phyloP scores from a whole-genome alignment of 208 protist species.

The Wallacemonas sp. region DNA sequence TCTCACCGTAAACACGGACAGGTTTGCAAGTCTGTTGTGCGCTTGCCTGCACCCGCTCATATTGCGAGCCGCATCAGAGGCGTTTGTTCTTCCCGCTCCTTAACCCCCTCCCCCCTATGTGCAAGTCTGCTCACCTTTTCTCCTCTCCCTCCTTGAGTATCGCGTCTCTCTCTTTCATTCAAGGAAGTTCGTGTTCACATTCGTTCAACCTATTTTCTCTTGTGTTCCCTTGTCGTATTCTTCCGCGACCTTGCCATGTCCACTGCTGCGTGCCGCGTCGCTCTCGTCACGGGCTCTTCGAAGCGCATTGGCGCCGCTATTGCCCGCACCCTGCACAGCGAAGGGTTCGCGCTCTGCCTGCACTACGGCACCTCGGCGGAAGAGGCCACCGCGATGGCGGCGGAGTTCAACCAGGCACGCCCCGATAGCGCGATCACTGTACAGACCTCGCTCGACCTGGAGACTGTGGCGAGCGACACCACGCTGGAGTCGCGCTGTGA shows the following conservation, averaged over 20 bases:
- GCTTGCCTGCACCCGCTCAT: too few relatives aligned
- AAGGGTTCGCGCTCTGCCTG: slow-evolving; percentile 57
- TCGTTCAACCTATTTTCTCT: too few relatives aligned
- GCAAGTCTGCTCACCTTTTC: too few relatives aligned
- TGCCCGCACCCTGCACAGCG: slow-evolving; percentile 36
- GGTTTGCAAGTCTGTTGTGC: too few relatives aligned
- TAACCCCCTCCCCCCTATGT: too few relatives aligned
- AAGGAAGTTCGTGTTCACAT: too few relatives aligned
- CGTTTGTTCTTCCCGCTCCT: too few relatives aligned
- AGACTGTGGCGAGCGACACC: neutral
- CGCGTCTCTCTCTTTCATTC: too few relatives aligned
- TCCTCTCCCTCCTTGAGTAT: slow-evolving; percentile 6
- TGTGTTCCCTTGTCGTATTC: slow-evolving; percentile 13
- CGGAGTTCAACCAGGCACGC: slow-evolving; percentile 48
- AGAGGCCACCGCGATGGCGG: slow-evolving; percentile 43
- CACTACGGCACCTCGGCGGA: slow-evolving; percentile 49
- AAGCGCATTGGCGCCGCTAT: slow-evolving; percentile 63
- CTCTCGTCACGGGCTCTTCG: slow-evolving; percentile 61
- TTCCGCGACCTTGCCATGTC: neutral
- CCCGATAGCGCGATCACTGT: slow-evolving; percentile 35
- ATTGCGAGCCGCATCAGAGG: too few relatives aligned
- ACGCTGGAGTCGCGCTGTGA: slow-evolving; percentile 40
- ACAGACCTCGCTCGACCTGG: neutral
- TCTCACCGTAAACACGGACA: too few relatives aligned
- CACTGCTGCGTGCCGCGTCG: slow-evolving; percentile 28